These are phyloP conservation scores for Fusarium begoniae DNA, from an alignment of 2,329 filamentous ascomycete species.

Conservation along the genomic window DNA sequence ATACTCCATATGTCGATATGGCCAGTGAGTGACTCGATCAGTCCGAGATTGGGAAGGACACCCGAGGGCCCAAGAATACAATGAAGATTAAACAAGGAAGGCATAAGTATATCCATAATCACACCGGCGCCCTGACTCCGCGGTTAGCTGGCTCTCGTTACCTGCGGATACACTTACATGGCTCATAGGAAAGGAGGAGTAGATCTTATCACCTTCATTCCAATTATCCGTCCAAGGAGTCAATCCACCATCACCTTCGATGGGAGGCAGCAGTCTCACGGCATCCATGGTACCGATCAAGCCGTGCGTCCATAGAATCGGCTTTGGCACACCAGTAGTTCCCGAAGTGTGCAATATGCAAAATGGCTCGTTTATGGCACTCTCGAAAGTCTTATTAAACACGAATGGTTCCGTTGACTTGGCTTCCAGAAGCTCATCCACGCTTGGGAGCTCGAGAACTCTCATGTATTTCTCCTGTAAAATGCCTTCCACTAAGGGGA, in stretches of 20 bases:
- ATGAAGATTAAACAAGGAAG: slow-evolving; percentile 47
- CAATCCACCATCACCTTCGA: slow-evolving; percentile 39
- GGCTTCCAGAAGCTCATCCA: slow-evolving; percentile 43
- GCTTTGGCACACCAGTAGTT: slow-evolving; percentile 54
- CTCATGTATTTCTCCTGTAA: slow-evolving; percentile 40
- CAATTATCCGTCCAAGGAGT: slow-evolving; percentile 42
- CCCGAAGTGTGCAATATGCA: slow-evolving; percentile 54
- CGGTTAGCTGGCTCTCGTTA: not conserved
- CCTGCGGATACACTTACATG: not conserved
- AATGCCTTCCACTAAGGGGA: slow-evolving; percentile 36
- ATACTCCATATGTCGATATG: slow-evolving; percentile 52
- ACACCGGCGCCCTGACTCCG: slow-evolving; percentile 48
- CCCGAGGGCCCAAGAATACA: slow-evolving; percentile 49
- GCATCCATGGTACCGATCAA: slow-evolving; percentile 50
- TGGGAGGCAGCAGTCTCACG: slow-evolving; percentile 46
- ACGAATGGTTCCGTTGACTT: slow-evolving; percentile 1
- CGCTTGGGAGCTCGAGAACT: slow-evolving; percentile 41
- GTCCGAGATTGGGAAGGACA: slow-evolving; percentile 48
- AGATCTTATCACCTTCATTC: slow-evolving; percentile 41
- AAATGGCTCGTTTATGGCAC: slow-evolving; percentile 47
- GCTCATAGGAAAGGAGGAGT: slow-evolving; percentile 40
- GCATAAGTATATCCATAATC: slow-evolving; percentile 53
- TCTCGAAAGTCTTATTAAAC: slow-evolving; percentile 46
- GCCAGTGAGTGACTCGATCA: slow-evolving; percentile 48
- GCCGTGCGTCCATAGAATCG: slow-evolving; percentile 48